phyloP scores from a whole-genome alignment of 768 basidiomycete species.

The Tulasnella sp. region DNA sequence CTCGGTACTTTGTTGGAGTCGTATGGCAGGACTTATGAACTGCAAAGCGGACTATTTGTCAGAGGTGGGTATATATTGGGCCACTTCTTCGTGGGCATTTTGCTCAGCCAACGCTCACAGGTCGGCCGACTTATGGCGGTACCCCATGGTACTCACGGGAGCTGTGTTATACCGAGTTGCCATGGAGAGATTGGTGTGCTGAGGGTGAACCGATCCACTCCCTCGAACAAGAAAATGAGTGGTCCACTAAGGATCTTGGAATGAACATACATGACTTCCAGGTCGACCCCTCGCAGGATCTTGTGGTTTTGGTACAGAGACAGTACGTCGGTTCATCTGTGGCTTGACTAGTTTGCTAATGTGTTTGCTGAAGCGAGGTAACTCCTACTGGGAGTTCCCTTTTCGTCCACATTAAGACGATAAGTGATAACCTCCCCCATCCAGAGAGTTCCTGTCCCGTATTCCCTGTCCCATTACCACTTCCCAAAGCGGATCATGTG shows the following conservation, averaged over 20 bases:
- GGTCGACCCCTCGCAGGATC: constrained; percentile 8
- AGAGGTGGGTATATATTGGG: not conserved
- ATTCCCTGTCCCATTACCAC: not conserved
- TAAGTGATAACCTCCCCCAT: not conserved
- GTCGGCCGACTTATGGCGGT: too few species aligned
- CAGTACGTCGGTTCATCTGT: not conserved
- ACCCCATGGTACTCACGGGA: not conserved
- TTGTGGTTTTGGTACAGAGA: not conserved
- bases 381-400: not conserved
- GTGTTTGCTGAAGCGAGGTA: not conserved
- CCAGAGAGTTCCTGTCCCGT: not conserved
- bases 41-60: constrained; percentile 8
- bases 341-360: not conserved
- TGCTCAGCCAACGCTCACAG: too few species aligned
- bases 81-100: not conserved
- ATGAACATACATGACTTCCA: constrained; percentile 6
- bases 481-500: not conserved
- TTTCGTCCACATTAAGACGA: not conserved
- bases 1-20: not conserved
- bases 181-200: not conserved
- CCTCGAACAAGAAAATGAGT: not conserved
- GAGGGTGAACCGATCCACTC: not conserved
- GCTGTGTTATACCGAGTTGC: not conserved
- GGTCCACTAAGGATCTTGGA: not conserved
- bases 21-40: constrained; percentile 6